Base-by-base conservation (phyloP, 192 early-diverging fungal species). In the Phycomyces nitens region DNA sequence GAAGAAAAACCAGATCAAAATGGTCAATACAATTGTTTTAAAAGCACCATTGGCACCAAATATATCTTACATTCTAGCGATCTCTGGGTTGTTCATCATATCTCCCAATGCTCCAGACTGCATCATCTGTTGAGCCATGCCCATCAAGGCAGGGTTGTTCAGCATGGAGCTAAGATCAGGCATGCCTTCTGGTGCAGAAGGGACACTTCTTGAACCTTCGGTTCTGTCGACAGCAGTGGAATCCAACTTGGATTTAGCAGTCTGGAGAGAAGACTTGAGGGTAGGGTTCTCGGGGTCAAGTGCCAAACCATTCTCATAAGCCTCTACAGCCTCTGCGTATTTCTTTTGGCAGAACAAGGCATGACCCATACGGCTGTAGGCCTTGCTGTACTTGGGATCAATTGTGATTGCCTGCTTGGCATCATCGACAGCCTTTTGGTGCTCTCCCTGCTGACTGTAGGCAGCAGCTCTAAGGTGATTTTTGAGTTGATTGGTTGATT, bases 91-190 rank as follows among this genome's bases (percentile, higher is more conserved):
- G 75, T 84, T 91, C 89, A 95, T 87, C 76, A 98, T 84, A 12
- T 83, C 70, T 65, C 87, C 84, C 53, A 92, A 75, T n/a, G 87
- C 90, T 59, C 88, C 89, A 24, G 88, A 88, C 41, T 86, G 82
- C 89, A 94, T 89, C 86, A 98, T 92, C 72, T 87, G 87, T 77
- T 81, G 92, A 61, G 92, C 97, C 95, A 97, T 97, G 70, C 78
- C 81, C 95, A 97, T 97, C 61, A 99, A 79, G 23, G 87, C 88
- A 18, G 97, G 97, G 84, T 99, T 96, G 73, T 73, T 92, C 87
- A 96, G 79, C 79, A 97, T 80, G 52, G 89, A 79, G 27, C 88
- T 86, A 14, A 83, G 76, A 29, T 86, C 90, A 58, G 81, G 83
- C 70, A 81, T 83, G 16, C 78, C 82, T 23, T 83, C 79, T 4